These are phyloP conservation scores for Amoeboradix gromovi DNA, from an alignment of 371 early-diverging fungal species.

Conservation along the genomic window DNA sequence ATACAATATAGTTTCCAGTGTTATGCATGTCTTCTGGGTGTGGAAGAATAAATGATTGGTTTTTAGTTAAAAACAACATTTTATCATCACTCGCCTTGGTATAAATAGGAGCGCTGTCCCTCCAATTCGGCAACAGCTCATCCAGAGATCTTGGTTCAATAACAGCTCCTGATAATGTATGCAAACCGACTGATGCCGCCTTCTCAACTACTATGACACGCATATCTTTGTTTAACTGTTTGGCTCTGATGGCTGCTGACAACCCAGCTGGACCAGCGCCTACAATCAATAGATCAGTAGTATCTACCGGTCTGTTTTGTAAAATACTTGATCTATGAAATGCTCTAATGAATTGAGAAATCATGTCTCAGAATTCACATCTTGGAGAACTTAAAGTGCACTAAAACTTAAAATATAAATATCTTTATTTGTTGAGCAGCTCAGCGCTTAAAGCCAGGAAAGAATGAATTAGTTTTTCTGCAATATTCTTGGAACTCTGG, in stretches of 20 bases:
- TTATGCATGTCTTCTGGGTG: constrained; percentile 89
- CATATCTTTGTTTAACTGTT: constrained; percentile 59
- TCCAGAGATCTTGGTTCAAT: constrained; percentile 68
- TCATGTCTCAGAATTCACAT: too few relatives aligned
- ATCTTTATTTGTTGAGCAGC: too few relatives aligned
- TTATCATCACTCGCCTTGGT: constrained; percentile 55
- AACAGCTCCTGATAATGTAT: constrained; percentile 80
- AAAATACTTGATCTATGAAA: not conserved
- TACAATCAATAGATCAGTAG: constrained; percentile 72
- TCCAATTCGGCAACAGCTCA: constrained; percentile 90
- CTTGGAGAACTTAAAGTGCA: too few relatives aligned
- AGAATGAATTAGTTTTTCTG: not conserved
- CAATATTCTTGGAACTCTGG: not conserved
- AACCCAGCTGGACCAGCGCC: constrained; percentile 87
- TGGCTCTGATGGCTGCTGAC: constrained; percentile 68
- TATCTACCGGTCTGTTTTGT: not conserved
- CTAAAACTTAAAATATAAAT: too few relatives aligned
- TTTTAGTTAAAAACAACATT: constrained; percentile 53
- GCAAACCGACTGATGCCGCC: constrained; percentile 72
- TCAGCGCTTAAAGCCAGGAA: too few relatives aligned
- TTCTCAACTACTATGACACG: constrained; percentile 79
- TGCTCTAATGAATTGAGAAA: not conserved
- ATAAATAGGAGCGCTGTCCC: constrained; percentile 62
- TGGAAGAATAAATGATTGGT: constrained; percentile 54
- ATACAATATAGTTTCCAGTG: constrained; percentile 84